phyloP scores from a whole-genome alignment of 257 asterid species.

The Petunia secreta region DNA sequence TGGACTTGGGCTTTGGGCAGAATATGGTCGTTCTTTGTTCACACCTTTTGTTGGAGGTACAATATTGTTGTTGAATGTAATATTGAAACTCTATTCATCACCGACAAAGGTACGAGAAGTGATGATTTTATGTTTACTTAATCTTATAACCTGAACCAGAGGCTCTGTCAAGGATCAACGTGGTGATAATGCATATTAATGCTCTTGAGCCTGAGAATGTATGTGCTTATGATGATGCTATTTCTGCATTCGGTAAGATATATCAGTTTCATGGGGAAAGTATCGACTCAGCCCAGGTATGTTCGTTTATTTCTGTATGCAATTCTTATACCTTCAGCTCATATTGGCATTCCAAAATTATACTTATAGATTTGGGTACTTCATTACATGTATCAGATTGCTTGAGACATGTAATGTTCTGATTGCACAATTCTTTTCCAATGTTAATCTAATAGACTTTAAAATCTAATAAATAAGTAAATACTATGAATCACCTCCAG shows the following conservation, averaged over 20 bases:
- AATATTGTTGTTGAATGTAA: constrained; percentile 21
- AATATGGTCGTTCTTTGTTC: constrained; percentile 74
- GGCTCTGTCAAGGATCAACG: constrained; percentile 61
- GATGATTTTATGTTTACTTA: no score
- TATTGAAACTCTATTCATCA: constrained; percentile 70
- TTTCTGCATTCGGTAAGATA: constrained; percentile 93
- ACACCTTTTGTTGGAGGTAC: constrained; percentile 90
- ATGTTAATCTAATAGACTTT: no score
- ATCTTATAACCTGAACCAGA: no score
- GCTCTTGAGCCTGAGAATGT: constrained; percentile 65
- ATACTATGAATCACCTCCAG: no score
- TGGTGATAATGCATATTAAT: constrained; percentile 68
- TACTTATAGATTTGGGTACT: no score
- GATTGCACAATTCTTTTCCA: no score
- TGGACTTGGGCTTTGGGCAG: constrained; percentile 73
- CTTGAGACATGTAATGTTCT: no score
- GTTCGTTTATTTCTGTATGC: background rate
- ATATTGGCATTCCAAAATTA: no score
- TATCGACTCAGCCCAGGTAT: constrained; percentile 85
- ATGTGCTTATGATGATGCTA: constrained; percentile 97
- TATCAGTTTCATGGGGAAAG: constrained; percentile 87
- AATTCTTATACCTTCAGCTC: no score
- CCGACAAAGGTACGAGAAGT: no score
- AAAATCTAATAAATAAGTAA: no score
- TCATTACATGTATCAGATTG: no score